These are phyloP conservation scores for Themeda triandra DNA, from an alignment of 176 grass and related monocot species.

Conservation along the genomic window DNA sequence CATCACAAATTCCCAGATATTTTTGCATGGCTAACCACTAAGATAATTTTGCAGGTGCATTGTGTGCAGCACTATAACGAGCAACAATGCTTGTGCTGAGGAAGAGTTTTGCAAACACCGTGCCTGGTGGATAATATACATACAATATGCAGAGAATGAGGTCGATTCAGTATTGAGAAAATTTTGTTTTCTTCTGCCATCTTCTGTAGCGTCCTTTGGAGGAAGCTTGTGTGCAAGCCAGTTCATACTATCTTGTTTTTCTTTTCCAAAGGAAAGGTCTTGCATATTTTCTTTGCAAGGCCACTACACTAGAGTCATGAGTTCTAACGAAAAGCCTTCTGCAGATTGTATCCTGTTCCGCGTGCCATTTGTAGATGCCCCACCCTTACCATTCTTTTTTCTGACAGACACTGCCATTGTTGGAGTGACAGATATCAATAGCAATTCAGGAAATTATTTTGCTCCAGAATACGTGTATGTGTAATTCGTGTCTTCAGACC, in stretches of 20 bases:
- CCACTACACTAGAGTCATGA: not conserved
- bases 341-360: constrained; percentile 32
- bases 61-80: constrained; percentile 69
- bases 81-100: not conserved
- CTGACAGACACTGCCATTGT: constrained; percentile 16
- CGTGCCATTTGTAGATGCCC: constrained; percentile 34
- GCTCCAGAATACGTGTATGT: not conserved
- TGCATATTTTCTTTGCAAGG: constrained; percentile 29
- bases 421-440: constrained; percentile 37
- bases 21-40: not conserved
- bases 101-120: constrained; percentile 26
- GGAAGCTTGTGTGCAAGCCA: not conserved
- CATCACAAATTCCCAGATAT: not conserved
- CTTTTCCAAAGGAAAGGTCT: constrained; percentile 17
- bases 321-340: constrained; percentile 4
- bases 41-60: constrained; percentile 51
- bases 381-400: constrained; percentile 50
- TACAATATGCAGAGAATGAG: constrained; percentile 8
- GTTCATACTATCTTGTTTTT: constrained; percentile 3
- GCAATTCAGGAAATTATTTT: constrained; percentile 32
- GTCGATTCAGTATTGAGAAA: not conserved
- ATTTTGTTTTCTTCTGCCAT: constrained; percentile 37
- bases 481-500: not conserved
- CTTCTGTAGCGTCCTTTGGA: constrained; percentile 15
- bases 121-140: constrained; percentile 13